These are phyloP conservation scores for Berberis thunbergii DNA, from an alignment of 164 flowering plant species.

Conservation along the genomic window DNA sequence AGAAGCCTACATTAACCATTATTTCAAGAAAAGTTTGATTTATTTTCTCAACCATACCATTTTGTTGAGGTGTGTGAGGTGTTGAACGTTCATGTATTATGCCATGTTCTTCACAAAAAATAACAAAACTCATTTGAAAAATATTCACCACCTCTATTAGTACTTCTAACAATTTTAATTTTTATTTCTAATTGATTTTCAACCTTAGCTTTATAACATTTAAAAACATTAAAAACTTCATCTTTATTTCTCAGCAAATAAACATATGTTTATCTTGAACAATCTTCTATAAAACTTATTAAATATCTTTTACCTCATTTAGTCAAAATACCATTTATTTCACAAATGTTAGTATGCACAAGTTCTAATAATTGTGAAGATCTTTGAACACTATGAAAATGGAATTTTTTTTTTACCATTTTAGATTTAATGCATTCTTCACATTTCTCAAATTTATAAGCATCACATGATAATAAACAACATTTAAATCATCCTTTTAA, in stretches of 20 bases:
- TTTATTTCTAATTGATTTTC: slow-evolving; percentile 7
- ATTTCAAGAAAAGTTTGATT: slow-evolving; percentile 8
- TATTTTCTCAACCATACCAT: slow-evolving; percentile 8
- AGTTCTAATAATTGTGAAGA: slow-evolving; percentile 3
- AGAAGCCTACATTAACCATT: slow-evolving; percentile 7
- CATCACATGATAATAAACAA: background rate
- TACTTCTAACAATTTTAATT: slow-evolving; percentile 1
- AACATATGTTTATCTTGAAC: no score
- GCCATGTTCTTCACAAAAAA: background rate
- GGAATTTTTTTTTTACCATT: slow-evolving; percentile 4
- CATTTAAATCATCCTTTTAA: background rate
- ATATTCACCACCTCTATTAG: slow-evolving; percentile 16
- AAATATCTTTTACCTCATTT: slow-evolving; percentile 1
- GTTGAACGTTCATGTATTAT: background rate
- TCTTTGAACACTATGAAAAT: background rate
- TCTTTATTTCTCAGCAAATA: no score
- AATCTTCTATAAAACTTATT: background rate
- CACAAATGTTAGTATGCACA: slow-evolving; percentile 8
- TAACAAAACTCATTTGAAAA: background rate
- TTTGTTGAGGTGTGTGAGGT: slow-evolving; percentile 4
- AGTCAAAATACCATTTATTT: background rate
- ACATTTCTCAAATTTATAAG: slow-evolving; percentile 2
- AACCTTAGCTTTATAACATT: slow-evolving; percentile 5
- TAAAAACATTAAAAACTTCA: background rate
- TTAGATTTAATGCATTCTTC: slow-evolving; percentile 6